Percentiles rank a stretch among this genome's conserved stretches.
These are phyloP conservation scores for Emmonsiellopsis sp. DNA, from an alignment of 2,329 filamentous ascomycete species.

Conservation along the genomic window DNA sequence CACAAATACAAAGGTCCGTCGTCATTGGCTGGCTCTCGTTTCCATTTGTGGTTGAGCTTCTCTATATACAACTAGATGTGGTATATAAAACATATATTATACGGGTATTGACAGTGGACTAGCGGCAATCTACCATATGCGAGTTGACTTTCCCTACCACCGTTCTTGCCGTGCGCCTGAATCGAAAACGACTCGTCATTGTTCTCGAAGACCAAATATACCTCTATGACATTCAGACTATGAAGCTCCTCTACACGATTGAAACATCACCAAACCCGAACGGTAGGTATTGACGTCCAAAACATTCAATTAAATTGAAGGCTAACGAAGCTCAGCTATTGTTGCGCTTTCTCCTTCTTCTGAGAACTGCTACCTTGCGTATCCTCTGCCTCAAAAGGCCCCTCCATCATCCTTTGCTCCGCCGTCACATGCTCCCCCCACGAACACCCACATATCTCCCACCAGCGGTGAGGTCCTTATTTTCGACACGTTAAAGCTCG, in stretches of 20 bases:
- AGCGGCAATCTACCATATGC: conserved; percentile 80
- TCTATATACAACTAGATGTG: background rate
- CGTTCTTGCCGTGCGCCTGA: conserved; percentile 85
- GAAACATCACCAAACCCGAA: conserved; percentile 87
- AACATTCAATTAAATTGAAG: background rate
- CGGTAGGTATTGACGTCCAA: conserved; percentile 34
- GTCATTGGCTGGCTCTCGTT: background rate
- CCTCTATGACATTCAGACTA: conserved; percentile 97
- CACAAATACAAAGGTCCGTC: conserved; percentile 84
- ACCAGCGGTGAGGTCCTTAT: conserved; percentile 88
- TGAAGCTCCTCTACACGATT: conserved; percentile 89
- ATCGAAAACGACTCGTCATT: conserved; percentile 86
- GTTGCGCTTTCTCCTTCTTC: conserved; percentile 90
- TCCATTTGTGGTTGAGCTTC: too few species aligned
- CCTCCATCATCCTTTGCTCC: conserved; percentile 43
- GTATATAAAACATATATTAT: background rate
- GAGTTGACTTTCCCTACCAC: conserved; percentile 98
- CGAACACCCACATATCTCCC: conserved; percentile 66
- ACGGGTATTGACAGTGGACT: conserved; percentile 7
- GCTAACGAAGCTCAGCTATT: conserved; percentile 49
- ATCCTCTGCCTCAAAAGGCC: conserved; percentile 68
- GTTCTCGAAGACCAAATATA: conserved; percentile 95
- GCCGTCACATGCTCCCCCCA: conserved; percentile 77
- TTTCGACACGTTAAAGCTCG: conserved; percentile 80
- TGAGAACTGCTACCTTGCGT: conserved; percentile 91